Percentiles rank a stretch among this genome's conserved stretches.
phyloP scores from a whole-genome alignment of 2,329 filamentous ascomycete species.

The Cordyceps tenuipes region DNA sequence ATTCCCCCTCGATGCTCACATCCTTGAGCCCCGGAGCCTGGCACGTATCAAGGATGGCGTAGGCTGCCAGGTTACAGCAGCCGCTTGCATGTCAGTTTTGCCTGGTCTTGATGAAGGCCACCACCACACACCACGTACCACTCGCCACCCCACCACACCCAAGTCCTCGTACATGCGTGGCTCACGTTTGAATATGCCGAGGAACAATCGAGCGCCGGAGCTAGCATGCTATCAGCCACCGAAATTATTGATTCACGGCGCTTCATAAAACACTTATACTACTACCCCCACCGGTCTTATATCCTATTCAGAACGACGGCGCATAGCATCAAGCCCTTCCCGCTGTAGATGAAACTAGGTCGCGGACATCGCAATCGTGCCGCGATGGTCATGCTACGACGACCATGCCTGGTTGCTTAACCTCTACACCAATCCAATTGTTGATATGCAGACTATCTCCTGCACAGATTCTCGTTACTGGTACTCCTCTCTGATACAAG shows the following conservation, averaged over 20 bases:
- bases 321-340: background rate
- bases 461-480: background rate
- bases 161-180: background rate
- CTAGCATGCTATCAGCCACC: background rate
- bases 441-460: background rate
- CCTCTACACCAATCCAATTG: background rate
- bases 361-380: background rate
- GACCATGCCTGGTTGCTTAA: background rate
- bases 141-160: background rate
- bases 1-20: background rate
- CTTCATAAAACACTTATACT: slow-evolving; percentile 6
- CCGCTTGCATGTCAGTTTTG: background rate
- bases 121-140: background rate
- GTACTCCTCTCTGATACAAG: background rate
- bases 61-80: background rate
- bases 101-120: background rate
- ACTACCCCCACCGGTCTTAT: background rate
- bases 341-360: slow-evolving; percentile 1
- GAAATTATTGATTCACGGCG: background rate
- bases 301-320: background rate
- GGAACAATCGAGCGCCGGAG: background rate
- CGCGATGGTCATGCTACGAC: background rate
- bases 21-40: background rate
- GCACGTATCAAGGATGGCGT: background rate
- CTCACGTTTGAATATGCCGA: background rate